These are phyloP conservation scores for Biscogniauxia mediterranea DNA, from an alignment of 2,329 filamentous ascomycete genomes.

Conservation along the genomic window DNA sequence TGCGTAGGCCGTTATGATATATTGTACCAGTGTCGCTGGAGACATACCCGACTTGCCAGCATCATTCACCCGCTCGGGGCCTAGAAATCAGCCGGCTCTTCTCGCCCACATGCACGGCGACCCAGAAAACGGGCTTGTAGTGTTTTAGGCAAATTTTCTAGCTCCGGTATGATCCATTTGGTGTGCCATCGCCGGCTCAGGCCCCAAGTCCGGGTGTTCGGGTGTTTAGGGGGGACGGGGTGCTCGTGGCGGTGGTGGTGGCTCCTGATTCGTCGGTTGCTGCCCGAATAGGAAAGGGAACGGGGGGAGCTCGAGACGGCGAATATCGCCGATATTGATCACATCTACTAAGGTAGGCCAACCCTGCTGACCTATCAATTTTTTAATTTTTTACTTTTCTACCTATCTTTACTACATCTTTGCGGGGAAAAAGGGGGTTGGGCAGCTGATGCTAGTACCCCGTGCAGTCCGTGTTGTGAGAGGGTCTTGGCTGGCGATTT, in stretches of 20 bases:
- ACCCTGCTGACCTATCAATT: not conserved
- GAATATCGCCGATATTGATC: not conserved
- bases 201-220: not conserved
- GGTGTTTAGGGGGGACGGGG: not conserved
- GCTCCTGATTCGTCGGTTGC: not conserved
- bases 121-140: no score
- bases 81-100: no score
- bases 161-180: not conserved
- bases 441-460: not conserved
- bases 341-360: not conserved
- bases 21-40: no score
- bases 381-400: no score
- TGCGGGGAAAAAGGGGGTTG: not conserved
- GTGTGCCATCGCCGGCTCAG: not conserved
- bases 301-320: not conserved
- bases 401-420: not conserved
- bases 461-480: not conserved
- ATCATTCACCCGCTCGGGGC: no score
- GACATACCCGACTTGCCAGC: no score
- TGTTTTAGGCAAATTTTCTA: not conserved
- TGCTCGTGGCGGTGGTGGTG: not conserved
- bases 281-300: not conserved
- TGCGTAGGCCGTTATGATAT: no score
- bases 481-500: no score
- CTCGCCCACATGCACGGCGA: no score